Conservation (phyloP, 805 yeast species). For the Ogataea henricii region DNA sequence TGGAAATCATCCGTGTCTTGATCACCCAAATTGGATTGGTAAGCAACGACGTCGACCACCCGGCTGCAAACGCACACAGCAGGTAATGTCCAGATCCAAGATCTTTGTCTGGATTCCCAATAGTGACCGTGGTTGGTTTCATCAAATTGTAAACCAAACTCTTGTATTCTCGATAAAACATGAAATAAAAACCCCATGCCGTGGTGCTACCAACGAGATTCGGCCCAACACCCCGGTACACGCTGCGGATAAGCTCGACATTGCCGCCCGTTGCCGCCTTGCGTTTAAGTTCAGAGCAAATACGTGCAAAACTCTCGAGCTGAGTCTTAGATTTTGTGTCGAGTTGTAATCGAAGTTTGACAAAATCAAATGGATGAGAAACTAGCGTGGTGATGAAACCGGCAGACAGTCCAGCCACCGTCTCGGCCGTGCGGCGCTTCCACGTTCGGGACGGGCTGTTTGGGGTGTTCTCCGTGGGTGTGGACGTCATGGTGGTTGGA, state of each 20-base stretch:
- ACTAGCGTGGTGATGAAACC: slow-evolving; percentile 78
- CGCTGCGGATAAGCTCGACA: slow-evolving; percentile 27
- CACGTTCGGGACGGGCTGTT: slow-evolving; percentile 7
- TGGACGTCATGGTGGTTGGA: neutral
- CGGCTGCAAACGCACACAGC: slow-evolving; percentile 66
- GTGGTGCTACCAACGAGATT: slow-evolving; percentile 80
- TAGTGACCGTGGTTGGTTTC: no score
- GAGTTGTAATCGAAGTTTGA: slow-evolving; percentile 82
- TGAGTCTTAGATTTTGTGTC: slow-evolving; percentile 39
- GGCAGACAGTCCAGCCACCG: slow-evolving; percentile 73
- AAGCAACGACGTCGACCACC: slow-evolving; percentile 67
- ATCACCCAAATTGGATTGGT: slow-evolving; percentile 97
- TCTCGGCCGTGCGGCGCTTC: slow-evolving; percentile 41
- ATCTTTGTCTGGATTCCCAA: slow-evolving; percentile 32
- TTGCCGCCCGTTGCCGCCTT: slow-evolving; percentile 17
- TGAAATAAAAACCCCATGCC: slow-evolving; percentile 90
- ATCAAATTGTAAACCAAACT: slow-evolving; percentile 16
- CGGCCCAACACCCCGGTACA: slow-evolving; percentile 78
- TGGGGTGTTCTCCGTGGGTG: slow-evolving; percentile 12
- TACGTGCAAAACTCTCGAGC: slow-evolving; percentile 30
- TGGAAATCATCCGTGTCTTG: slow-evolving; percentile 82
- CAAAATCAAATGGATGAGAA: slow-evolving; percentile 87
- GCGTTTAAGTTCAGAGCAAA: slow-evolving; percentile 20
- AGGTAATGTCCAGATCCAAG: slow-evolving; percentile 50
- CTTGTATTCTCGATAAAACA: slow-evolving; percentile 68